These are phyloP conservation scores for Pleurozium schreberi DNA, from an alignment of 225 moss, liverwort and hornwort species.

Conservation along the genomic window DNA sequence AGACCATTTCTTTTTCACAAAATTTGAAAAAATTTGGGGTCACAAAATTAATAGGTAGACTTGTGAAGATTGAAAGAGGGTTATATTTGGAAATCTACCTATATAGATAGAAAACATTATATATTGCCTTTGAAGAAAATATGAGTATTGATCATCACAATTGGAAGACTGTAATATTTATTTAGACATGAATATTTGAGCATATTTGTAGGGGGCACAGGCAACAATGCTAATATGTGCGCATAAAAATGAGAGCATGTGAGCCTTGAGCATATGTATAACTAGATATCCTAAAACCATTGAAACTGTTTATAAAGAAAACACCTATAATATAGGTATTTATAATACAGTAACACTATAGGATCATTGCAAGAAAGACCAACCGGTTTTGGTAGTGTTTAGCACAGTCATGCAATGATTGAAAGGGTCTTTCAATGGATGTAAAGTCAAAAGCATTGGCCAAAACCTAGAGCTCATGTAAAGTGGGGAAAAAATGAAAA, in stretches of 20 bases:
- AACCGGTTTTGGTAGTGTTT: too few species aligned
- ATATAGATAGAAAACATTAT: too few species aligned
- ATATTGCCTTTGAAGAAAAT: background rate
- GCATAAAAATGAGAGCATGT: too few species aligned
- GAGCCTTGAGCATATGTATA: too few species aligned
- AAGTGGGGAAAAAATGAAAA: background rate
- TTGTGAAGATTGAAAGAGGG: background rate
- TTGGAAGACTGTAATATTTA: background rate
- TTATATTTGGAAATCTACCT: background rate
- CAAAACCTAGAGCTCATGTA: too few species aligned
- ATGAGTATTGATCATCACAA: background rate
- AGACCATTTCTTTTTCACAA: background rate
- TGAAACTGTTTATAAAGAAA: too few species aligned
- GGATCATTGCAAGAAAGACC: too few species aligned
- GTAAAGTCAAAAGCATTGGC: background rate
- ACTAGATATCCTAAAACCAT: too few species aligned
- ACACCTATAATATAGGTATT: too few species aligned
- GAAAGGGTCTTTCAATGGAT: background rate
- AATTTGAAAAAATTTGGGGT: background rate
- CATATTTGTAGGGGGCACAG: background rate
- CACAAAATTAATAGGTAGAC: accelerated
- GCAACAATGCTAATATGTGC: too few species aligned
- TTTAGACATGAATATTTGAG: background rate
- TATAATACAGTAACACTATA: too few species aligned
- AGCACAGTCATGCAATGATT: too few species aligned